phyloP scores from a whole-genome alignment of 257 asterid species.

The Anisodus acutangulus region DNA sequence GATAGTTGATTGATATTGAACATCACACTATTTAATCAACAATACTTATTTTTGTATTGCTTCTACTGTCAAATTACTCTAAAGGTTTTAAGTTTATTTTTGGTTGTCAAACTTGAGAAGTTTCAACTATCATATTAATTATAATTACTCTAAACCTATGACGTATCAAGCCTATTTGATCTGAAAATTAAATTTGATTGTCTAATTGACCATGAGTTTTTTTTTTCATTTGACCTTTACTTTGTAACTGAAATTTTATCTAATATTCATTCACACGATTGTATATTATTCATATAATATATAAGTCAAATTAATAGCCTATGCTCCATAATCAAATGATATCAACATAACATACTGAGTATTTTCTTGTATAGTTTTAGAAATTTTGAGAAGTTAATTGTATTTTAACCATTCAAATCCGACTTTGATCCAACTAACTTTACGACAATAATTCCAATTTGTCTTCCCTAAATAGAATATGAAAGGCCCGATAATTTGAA shows the following conservation, averaged over 20 bases:
- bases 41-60: not conserved
- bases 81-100: not conserved
- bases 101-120: not conserved
- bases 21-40: not conserved
- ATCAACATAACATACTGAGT: not conserved
- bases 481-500: too few species aligned
- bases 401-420: not conserved
- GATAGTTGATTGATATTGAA: not conserved
- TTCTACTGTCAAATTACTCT: not conserved
- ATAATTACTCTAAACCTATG: not conserved
- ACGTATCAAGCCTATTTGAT: not conserved
- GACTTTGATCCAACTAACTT: too few species aligned
- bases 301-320: not conserved
- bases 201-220: not conserved
- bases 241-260: not conserved
- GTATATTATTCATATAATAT: not conserved
- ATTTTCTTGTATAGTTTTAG: not conserved
- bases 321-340: not conserved
- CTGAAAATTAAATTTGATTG: constrained; percentile 5
- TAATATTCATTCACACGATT: not conserved
- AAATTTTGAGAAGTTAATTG: not conserved
- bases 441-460: too few species aligned
- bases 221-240: not conserved
- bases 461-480: too few species aligned
- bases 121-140: not conserved